Conservation (phyloP, 306 rosid genomes). For the Carpinus viminea region DNA sequence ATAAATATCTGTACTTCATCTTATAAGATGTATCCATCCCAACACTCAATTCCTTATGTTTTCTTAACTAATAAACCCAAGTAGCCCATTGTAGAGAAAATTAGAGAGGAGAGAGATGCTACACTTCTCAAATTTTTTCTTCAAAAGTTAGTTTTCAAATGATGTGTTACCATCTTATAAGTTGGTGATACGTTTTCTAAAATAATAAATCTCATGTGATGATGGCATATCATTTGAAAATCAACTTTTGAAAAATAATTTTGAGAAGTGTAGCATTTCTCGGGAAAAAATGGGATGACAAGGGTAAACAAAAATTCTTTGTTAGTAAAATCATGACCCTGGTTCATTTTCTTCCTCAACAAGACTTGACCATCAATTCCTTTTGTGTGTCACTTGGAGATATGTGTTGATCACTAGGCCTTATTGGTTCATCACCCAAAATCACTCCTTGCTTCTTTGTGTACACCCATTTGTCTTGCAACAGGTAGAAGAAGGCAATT, state of each 20-base stretch:
- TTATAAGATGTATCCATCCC: constrained; percentile 10
- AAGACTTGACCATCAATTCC: constrained; percentile 38
- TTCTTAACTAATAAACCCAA: not conserved
- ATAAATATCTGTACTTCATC: not conserved
- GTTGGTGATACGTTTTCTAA: no score
- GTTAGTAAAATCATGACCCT: constrained; percentile 18
- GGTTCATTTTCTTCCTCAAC: constrained; percentile 42
- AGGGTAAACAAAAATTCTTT: constrained; percentile 3
- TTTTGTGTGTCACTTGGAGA: constrained; percentile 41
- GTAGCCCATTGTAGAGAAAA: constrained; percentile 7
- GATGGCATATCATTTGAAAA: no score
- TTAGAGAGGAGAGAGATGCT: not conserved
- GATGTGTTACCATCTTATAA: no score
- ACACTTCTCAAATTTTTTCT: no score
- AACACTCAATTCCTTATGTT: not conserved
- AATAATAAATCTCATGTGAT: no score
- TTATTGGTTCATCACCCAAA: constrained; percentile 42
- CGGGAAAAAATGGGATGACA: not conserved
- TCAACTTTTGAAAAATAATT: no score
- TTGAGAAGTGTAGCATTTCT: no score
- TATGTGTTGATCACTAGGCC: constrained; percentile 28
- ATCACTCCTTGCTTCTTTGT: constrained; percentile 59
- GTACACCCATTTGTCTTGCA: constrained; percentile 84
- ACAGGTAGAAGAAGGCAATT: constrained; percentile 68
- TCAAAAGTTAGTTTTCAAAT: no score